phyloP scores from a whole-genome alignment of 805 yeast genomes.

The Lipomyces sp. region DNA sequence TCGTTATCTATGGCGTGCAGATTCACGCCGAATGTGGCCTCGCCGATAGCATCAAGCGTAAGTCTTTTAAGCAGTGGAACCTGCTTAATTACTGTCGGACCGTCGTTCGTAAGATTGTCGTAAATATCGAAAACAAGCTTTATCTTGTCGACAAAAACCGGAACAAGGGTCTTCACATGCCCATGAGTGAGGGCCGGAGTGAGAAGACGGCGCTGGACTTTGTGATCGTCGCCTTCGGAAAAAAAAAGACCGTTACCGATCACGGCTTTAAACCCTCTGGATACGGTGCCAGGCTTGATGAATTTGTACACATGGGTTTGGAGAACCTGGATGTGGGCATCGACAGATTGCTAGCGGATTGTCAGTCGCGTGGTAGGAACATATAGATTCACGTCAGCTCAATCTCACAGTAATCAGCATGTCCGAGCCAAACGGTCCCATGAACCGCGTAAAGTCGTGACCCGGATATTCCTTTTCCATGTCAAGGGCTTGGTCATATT shows the following conservation, averaged over 20 bases:
- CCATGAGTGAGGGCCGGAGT: constrained; percentile 16
- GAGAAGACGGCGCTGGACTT: constrained; percentile 21
- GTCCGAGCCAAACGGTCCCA: constrained; percentile 20
- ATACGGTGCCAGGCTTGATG: constrained; percentile 16
- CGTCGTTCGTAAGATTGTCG: constrained; percentile 8
- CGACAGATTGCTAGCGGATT: constrained; percentile 7
- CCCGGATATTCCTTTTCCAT: constrained; percentile 14
- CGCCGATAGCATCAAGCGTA: constrained; percentile 23
- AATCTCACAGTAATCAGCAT: constrained; percentile 4
- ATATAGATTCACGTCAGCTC: too few species aligned
- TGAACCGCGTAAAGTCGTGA: constrained; percentile 9
- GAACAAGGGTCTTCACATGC: constrained; percentile 20
- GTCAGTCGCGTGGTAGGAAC: too few species aligned
- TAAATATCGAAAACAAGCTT: not conserved
- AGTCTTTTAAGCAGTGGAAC: constrained; percentile 11
- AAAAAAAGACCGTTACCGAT: constrained; percentile 26
- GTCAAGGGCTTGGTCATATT: constrained; percentile 9
- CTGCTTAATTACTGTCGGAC: constrained; percentile 5
- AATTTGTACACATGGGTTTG: constrained; percentile 23
- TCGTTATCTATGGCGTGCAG: constrained; percentile 19
- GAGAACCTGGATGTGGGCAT: constrained; percentile 13
- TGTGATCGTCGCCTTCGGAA: constrained; percentile 26
- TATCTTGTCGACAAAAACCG: constrained; percentile 14
- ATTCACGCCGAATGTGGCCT: constrained; percentile 21
- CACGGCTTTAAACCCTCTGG: constrained; percentile 16